Evolutionary conservation across 495 filamentous ascomycete genomes (phyloP).

Genomic region (Bacidia rubella): DNA sequence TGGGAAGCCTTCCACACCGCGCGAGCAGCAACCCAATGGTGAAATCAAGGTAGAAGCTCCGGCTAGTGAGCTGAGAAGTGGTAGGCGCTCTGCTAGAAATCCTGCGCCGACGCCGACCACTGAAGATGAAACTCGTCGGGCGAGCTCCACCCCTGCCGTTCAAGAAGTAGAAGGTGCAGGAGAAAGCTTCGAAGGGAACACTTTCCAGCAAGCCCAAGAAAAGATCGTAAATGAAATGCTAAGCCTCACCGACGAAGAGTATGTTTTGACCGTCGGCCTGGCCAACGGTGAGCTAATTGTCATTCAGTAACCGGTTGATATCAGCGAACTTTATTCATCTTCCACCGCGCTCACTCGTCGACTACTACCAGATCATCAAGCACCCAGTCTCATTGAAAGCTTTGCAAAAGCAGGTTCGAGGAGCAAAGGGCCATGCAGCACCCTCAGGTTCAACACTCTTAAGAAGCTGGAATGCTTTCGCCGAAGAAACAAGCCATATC

Average conservation of each 20-base stretch:
- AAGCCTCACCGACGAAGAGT: slow-evolving; percentile 15
- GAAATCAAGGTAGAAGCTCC: slow-evolving; percentile 20
- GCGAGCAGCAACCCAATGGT: slow-evolving; percentile 22
- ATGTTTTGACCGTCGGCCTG: neutral
- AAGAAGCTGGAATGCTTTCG: slow-evolving; percentile 67
- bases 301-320: slow-evolving; percentile 35
- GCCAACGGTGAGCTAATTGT: neutral
- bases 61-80: slow-evolving; percentile 11
- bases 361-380: slow-evolving; percentile 67
- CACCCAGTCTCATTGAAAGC: slow-evolving; percentile 58
- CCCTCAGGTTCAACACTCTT: slow-evolving; percentile 55
- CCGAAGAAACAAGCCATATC: slow-evolving; percentile 60
- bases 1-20: slow-evolving; percentile 8
- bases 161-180: slow-evolving; percentile 32
- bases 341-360: slow-evolving; percentile 45
- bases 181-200: slow-evolving; percentile 46
- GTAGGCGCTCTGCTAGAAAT: slow-evolving; percentile 13
- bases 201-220: slow-evolving; percentile 68
- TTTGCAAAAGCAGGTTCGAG: slow-evolving; percentile 57
- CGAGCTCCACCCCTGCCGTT: slow-evolving; percentile 33
- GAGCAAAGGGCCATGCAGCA: slow-evolving; percentile 48
- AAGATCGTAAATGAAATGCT: slow-evolving; percentile 46
- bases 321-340: slow-evolving; percentile 54
- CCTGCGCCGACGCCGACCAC: slow-evolving; percentile 24
- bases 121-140: slow-evolving; percentile 22